phyloP scores from a whole-genome alignment of 768 basidiomycete genomes.

The Suillus ampliporus region DNA sequence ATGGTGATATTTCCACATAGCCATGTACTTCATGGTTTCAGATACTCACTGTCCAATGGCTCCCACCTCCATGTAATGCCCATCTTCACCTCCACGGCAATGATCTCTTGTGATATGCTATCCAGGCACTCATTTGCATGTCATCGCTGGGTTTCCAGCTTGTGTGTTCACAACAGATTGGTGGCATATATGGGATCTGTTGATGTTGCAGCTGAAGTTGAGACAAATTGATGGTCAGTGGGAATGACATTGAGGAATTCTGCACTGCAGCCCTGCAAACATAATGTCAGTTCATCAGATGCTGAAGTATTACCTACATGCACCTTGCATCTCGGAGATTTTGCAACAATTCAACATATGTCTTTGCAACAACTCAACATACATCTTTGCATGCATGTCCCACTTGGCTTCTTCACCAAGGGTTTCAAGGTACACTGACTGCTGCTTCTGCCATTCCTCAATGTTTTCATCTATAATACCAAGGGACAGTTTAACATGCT shows the following conservation, averaged over 20 bases:
- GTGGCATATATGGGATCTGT: slow-evolving; percentile 15
- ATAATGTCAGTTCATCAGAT: slow-evolving; percentile 7
- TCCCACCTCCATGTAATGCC: slow-evolving; percentile 36
- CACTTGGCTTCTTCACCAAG: slow-evolving; percentile 32
- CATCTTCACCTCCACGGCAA: slow-evolving; percentile 30
- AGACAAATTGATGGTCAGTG: slow-evolving; percentile 18
- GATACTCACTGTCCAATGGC: slow-evolving; percentile 30
- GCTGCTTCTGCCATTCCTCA: slow-evolving; percentile 8
- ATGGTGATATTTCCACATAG: slow-evolving; percentile 26
- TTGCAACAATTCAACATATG: no score
- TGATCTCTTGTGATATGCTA: slow-evolving; percentile 22
- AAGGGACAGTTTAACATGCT: neutral
- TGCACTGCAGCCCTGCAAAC: slow-evolving; percentile 20
- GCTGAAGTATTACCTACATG: neutral
- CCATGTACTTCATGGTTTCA: slow-evolving; percentile 12
- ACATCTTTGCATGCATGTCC: slow-evolving; percentile 29
- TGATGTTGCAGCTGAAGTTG: slow-evolving; percentile 16
- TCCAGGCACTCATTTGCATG: slow-evolving; percentile 23
- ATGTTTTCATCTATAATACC: neutral
- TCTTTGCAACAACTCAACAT: slow-evolving; percentile 7
- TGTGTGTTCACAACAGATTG: slow-evolving; percentile 24
- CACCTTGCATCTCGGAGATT: neutral
- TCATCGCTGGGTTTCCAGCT: slow-evolving; percentile 30
- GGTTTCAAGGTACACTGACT: slow-evolving; percentile 30
- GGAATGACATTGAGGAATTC: slow-evolving; percentile 16